A percentile compares a stretch with the other conserved stretches of the same genome.
Evolutionary conservation across 2,329 filamentous ascomycete species (phyloP).

Genomic region (Diaporthe humulicola): DNA sequence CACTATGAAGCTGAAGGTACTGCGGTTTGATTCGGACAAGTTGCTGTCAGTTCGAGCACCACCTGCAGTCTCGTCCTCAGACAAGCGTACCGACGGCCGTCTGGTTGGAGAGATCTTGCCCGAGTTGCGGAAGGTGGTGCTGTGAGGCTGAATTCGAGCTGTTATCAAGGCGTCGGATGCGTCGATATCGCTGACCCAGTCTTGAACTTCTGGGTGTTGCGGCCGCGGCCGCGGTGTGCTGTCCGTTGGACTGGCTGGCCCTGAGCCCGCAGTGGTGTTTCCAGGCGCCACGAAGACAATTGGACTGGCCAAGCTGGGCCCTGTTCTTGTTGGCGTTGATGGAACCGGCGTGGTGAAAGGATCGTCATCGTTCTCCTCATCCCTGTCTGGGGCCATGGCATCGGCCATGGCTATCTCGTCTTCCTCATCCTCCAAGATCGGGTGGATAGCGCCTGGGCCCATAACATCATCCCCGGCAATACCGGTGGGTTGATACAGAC

Average conservation of each 20-base stretch:
- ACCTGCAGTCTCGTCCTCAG: conserved; percentile 35
- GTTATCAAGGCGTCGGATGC: conserved; percentile 66
- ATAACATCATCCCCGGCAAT: conserved; percentile 41
- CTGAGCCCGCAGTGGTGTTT: conserved; percentile 54
- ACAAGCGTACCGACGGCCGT: conserved; percentile 49
- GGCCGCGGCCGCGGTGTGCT: conserved; percentile 39
- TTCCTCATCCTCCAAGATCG: conserved; percentile 71
- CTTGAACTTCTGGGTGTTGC: conserved; percentile 67
- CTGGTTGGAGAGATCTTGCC: conserved; percentile 56
- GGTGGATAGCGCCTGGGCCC: conserved; percentile 62
- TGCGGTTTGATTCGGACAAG: conserved; percentile 66
- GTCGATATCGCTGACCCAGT: conserved; percentile 70
- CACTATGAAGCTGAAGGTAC: conserved; percentile 55
- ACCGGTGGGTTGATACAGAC: conserved; percentile 53
- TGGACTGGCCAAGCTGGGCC: conserved; percentile 41
- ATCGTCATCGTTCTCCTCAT: conserved; percentile 50
- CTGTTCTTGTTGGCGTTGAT: conserved; percentile 42
- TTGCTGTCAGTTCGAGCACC: conserved; percentile 64
- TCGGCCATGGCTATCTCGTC: conserved; percentile 54
- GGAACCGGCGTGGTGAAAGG: conserved; percentile 63
- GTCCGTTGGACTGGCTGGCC: conserved; percentile 32
- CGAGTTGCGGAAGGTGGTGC: conserved; percentile 43
- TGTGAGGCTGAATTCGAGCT: conserved; percentile 55
- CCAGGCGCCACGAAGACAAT: conserved; percentile 50
- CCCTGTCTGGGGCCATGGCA: conserved; percentile 42